phyloP scores from a whole-genome alignment of 2,329 filamentous ascomycete genomes.

The Colletotrichum cuscutae region DNA sequence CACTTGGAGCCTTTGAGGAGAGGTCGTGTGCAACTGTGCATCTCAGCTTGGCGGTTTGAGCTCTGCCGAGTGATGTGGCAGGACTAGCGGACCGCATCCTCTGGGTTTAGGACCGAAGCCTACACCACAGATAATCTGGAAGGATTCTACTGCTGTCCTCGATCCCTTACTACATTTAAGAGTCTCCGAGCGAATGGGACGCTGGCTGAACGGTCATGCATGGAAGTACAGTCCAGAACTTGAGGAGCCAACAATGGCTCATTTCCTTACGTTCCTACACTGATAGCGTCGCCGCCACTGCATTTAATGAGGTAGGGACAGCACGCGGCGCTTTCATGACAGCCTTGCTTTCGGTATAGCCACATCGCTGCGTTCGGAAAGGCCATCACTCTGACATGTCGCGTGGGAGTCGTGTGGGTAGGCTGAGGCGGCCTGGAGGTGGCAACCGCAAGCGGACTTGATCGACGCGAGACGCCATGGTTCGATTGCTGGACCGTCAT shows the following conservation, averaged over 20 bases:
- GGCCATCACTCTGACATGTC: constrained; percentile 17
- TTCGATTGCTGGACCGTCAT: constrained; percentile 30
- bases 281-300: constrained; percentile 18
- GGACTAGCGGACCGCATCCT: constrained; percentile 6
- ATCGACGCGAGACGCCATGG: constrained; percentile 27
- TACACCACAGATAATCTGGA: constrained; percentile 6
- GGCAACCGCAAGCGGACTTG: constrained; percentile 19
- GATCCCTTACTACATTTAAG: background rate
- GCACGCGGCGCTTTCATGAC: constrained; percentile 8
- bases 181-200: background rate
- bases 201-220: constrained; percentile 29
- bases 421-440: constrained; percentile 13
- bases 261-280: constrained; percentile 26
- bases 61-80: constrained; percentile 22
- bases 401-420: constrained; percentile 32
- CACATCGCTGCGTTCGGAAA: constrained; percentile 11
- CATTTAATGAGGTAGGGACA: constrained; percentile 1
- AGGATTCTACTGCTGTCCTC: constrained; percentile 11
- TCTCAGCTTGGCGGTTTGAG: constrained; percentile 30
- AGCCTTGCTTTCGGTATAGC: background rate
- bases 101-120: background rate
- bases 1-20: background rate
- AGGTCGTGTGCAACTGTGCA: constrained; percentile 14
- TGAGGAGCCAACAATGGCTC: background rate
- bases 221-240: constrained; percentile 20